phyloP scores from a whole-genome alignment of 331 rosid genomes.

The Telfairia occidentalis region DNA sequence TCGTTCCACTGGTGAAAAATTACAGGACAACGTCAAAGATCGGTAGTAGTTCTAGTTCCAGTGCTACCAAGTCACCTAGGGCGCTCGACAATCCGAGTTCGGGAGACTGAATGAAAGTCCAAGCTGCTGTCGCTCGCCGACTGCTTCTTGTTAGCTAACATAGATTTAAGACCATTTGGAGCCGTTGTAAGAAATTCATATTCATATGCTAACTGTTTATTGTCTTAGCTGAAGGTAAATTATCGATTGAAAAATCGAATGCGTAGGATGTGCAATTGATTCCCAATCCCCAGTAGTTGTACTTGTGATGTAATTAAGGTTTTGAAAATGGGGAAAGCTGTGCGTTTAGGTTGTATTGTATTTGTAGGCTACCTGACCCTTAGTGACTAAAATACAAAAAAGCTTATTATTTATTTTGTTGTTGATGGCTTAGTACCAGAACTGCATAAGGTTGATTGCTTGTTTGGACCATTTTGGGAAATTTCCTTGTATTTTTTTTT shows the following conservation, averaged over 20 bases:
- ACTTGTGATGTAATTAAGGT: slow-evolving; percentile 6
- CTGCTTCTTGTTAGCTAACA: slow-evolving; percentile 12
- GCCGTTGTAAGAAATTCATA: neutral
- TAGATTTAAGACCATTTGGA: slow-evolving; percentile 10
- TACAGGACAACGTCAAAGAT: slow-evolving; percentile 44
- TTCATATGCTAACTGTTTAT: neutral
- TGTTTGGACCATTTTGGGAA: neutral
- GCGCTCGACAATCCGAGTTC: slow-evolving; percentile 25
- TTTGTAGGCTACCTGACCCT: neutral
- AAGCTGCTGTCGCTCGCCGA: neutral
- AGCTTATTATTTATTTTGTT: neutral
- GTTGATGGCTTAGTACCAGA: neutral
- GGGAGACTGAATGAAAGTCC: slow-evolving; percentile 18
- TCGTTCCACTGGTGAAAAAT: slow-evolving; percentile 67
- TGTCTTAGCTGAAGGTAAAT: neutral
- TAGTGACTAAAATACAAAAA: neutral
- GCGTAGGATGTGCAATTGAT: neutral
- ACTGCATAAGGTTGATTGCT: too few species aligned
- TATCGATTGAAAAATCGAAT: neutral
- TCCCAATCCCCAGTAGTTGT: neutral
- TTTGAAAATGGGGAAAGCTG: neutral
- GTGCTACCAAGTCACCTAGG: slow-evolving; percentile 40
- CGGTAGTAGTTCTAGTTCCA: slow-evolving; percentile 47
- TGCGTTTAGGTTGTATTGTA: slow-evolving; percentile 5
- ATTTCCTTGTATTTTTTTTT: too few species aligned